These are phyloP conservation scores for Sporothrix pallida DNA, from an alignment of 2,329 filamentous ascomycete genomes.

Conservation along the genomic window DNA sequence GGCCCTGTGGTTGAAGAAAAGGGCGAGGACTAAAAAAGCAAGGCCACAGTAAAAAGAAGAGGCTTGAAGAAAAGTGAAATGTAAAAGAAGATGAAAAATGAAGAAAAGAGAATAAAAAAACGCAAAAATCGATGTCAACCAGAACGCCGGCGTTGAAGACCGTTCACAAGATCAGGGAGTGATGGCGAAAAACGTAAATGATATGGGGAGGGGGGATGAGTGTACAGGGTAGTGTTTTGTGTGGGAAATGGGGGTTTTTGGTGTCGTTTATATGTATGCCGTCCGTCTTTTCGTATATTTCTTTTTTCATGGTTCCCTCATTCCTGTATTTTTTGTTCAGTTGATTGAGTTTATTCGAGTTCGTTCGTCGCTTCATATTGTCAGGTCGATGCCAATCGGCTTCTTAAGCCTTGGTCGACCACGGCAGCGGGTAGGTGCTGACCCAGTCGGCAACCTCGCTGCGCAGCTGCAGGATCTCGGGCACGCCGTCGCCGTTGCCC, in stretches of 20 bases:
- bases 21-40: background rate
- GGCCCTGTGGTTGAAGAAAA: conserved; percentile 26
- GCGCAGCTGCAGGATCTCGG: conserved; percentile 74
- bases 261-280: conserved; percentile 1
- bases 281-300: background rate
- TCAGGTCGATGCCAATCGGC: background rate
- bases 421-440: conserved; percentile 73
- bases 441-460: conserved; percentile 81
- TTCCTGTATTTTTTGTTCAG: background rate
- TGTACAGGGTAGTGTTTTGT: background rate
- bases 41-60: background rate
- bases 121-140: conserved; percentile 3
- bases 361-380: background rate
- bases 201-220: conserved; percentile 7
- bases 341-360: background rate
- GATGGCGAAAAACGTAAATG: no score
- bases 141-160: conserved; percentile 32
- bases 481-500: conserved; percentile 68
- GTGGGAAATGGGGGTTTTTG: background rate
- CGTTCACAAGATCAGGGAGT: conserved; percentile 4
- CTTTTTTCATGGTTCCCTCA: background rate
- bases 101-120: background rate
- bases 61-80: background rate
- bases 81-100: background rate
- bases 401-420: conserved; percentile 52